Evolutionary conservation across 1,139 yeast species (phyloP), one percentile per base, ranked within the genome.

Genomic region (Barnettozyma hawaiiensis): DNA sequence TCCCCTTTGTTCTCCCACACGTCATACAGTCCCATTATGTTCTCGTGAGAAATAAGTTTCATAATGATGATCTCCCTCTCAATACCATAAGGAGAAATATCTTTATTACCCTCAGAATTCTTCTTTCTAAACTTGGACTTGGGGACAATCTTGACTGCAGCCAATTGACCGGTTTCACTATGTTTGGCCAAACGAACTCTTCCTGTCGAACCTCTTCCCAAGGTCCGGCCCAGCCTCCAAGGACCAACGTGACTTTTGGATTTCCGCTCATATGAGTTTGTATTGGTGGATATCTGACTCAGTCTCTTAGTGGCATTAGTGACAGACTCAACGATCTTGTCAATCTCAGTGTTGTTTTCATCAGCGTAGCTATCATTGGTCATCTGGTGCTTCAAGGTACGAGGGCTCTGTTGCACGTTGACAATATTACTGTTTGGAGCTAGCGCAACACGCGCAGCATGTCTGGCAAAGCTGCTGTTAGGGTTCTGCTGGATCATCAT

Each of bases 1-100:
- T 90, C 97, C 50, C 94, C 89, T 57, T 87, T 85, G 57, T 94
- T 92, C 64, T 94, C 98, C 98, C 98, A 92, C 34, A 94, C 99
- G 58, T 92, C 99, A 62, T 86, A 92, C 37, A 92, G 70, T n/a
- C 95, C 89, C 84, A 92, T 79, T 43, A 92, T 94, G 61, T 92
- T 92, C 16, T 94, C 90, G 62, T 92, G 98, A 49, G 87, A 85
- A 38, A 94, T 78, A 47, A 92, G 73, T 63, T 92, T 92, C 79
- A 87, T 87, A 47, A 83, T 83, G 57, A 92, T 89, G 53, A 92
- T 95, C 62, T 92, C 99, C 49, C 98, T 75, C 65, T 94, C 98
- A 42, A 94, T 90, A 19, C 98, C 97, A 57, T 90, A 87, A 10
- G 95, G 95, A 46, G 86, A 70, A 1, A 45, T 22, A 35, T 42